A percentile compares a stretch with the other conserved stretches of the same genome.
Evolutionary conservation across 805 yeast genomes (phyloP).

Genomic region (Candida montana): DNA sequence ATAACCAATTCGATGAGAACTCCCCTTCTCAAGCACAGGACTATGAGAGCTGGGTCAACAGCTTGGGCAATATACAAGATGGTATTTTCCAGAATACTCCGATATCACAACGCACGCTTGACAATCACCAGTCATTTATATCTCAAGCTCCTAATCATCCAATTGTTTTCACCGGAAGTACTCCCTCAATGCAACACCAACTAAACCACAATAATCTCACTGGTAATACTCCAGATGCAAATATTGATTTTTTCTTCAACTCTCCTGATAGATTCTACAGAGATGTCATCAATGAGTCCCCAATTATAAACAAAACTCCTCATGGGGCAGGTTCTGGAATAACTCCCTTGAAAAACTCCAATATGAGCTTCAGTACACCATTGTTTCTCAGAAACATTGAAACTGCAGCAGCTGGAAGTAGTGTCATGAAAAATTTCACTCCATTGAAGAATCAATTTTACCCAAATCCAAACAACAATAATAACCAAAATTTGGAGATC

Average conservation of each 20-base stretch:
- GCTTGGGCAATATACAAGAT: slow-evolving; percentile 22
- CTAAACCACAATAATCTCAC: not conserved
- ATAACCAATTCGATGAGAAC: slow-evolving; percentile 2
- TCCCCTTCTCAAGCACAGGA: slow-evolving; percentile 18
- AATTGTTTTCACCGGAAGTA: slow-evolving; percentile 1
- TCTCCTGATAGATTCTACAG: slow-evolving; percentile 26
- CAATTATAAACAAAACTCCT: slow-evolving; percentile 21
- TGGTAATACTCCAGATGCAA: slow-evolving; percentile 8
- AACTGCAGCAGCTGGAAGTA: not conserved
- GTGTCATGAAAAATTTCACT: slow-evolving; percentile 13
- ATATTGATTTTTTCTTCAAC: slow-evolving; percentile 16
- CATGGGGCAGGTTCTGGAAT: slow-evolving; percentile 16
- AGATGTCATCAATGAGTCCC: slow-evolving; percentile 25
- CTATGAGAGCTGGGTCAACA: slow-evolving; percentile 25
- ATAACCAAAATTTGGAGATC: slow-evolving; percentile 9
- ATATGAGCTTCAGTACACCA: slow-evolving; percentile 23
- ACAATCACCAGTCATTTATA: slow-evolving; percentile 9
- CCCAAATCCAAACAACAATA: slow-evolving; percentile 7
- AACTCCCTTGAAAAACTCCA: slow-evolving; percentile 21
- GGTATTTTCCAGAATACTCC: slow-evolving; percentile 25
- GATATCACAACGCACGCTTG: slow-evolving; percentile 18
- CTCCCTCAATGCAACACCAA: slow-evolving; percentile 6
- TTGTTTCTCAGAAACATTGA: slow-evolving; percentile 22
- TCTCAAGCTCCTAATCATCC: slow-evolving; percentile 5
- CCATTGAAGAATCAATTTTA: slow-evolving; percentile 24